Evolutionary conservation across 2,329 filamentous ascomycete species (phyloP), one percentile per base, ranked within the genome.

Genomic region (Thyridium curvatum): DNA sequence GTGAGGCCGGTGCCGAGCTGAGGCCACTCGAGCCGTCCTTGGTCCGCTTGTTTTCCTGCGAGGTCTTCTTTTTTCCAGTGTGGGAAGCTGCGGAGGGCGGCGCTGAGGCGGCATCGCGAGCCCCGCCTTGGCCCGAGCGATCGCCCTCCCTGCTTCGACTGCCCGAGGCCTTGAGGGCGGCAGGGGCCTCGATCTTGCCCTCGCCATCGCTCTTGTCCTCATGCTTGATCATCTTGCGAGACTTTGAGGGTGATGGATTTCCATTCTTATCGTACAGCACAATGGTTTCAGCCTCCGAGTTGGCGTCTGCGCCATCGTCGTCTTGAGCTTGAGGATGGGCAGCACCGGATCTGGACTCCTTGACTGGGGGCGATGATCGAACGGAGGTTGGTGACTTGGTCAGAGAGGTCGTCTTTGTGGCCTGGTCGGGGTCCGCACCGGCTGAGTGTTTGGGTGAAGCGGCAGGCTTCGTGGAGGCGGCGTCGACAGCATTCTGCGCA

Each of bases 271-370:
- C 77, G 10, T 78, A 72, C 28, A 84, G 59, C 29, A 86, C 80
- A 45, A 85, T 82, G 12, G 82, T 86, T 61, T 86, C 82, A 35
- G 82, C 81, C 53, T 86, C 82, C 2, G 82, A 86, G 50, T 82
- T 79, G 52, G 72, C 78, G 42, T 81, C 79, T 41, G 64, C 64
- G 16, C 51, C 58, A 44, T 68, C 63, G 33, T 69, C 66, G 40
- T 73, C 66, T 37, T 60, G 53, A 15, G 60, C 52, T 37, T 52
- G 53, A 10, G 59, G 48, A n/a, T 53, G 51, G 18, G 55, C 40
- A 21, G 52, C 52, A 29, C 47, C 41, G 30, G 49, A 31, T 35
- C 49, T 56, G 31, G 50, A 37, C 21, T 65, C 62, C 42, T 55
- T 62, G 39, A 42, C 42, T 8, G 48, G 38, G 10, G 49, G 47